Conservation (phyloP, 1,284 basidiomycete genomes). For the Baeospora myosura region DNA sequence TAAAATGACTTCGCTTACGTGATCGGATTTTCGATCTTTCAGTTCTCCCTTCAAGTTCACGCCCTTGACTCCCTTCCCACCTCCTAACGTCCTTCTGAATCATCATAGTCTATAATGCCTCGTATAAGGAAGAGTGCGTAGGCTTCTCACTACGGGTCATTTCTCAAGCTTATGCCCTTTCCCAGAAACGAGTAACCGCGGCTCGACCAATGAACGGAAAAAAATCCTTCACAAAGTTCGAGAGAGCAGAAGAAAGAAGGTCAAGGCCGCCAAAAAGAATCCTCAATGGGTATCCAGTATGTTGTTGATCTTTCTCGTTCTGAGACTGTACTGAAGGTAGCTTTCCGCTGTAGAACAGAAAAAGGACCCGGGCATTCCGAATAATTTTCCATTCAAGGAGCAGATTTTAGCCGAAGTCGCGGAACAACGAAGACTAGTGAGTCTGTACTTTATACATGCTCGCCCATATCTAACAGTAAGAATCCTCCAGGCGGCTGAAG, state of each 20-base stretch:
- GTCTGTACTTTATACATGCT: too few species aligned
- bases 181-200: slow-evolving; percentile 81
- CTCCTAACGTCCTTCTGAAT: not conserved
- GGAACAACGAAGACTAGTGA: slow-evolving; percentile 67
- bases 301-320: slow-evolving; percentile 24
- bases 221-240: slow-evolving; percentile 76
- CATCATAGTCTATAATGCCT: slow-evolving; percentile 43
- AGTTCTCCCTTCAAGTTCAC: too few species aligned
- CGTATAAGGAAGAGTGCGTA: slow-evolving; percentile 69
- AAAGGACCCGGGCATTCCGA: slow-evolving; percentile 95
- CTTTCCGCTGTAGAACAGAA: slow-evolving; percentile 43
- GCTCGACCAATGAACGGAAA: slow-evolving; percentile 65
- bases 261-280: slow-evolving; percentile 78
- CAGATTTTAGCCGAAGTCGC: slow-evolving; percentile 89
- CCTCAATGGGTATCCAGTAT: slow-evolving; percentile 86
- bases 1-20: too few species aligned
- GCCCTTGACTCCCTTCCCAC: too few species aligned
- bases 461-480: slow-evolving; percentile 2
- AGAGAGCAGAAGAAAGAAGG: slow-evolving; percentile 74
- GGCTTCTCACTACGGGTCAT: not conserved
- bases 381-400: slow-evolving; percentile 95
- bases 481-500: slow-evolving; percentile 49
- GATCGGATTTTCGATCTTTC: too few species aligned
- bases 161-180: not conserved
- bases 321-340: slow-evolving; percentile 7